These are phyloP conservation scores for Psilocybe mexicana DNA, from an alignment of 1,284 basidiomycete genomes.

Conservation along the genomic window DNA sequence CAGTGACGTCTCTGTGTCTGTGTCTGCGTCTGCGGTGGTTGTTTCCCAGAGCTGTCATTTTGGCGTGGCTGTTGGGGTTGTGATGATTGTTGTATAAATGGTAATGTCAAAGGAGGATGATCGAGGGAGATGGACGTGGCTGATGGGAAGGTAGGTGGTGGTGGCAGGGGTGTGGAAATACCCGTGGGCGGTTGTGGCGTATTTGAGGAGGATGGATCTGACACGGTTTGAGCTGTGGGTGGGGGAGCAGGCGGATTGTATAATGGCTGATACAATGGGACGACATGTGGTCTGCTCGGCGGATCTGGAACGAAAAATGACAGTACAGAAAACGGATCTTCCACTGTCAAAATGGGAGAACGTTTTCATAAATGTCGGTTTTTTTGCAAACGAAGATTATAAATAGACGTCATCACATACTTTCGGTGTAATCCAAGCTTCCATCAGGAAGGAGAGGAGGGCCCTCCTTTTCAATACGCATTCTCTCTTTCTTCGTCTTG, in stretches of 20 bases:
- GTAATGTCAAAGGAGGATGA: slow-evolving; percentile 20
- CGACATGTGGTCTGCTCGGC: slow-evolving; percentile 51
- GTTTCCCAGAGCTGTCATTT: slow-evolving; percentile 12
- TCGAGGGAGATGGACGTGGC: slow-evolving; percentile 25
- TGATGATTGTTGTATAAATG: slow-evolving; percentile 12
- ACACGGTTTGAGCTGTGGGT: slow-evolving; percentile 23
- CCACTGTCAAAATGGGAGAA: slow-evolving; percentile 47
- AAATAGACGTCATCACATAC: slow-evolving; percentile 41
- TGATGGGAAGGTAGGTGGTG: slow-evolving; percentile 17
- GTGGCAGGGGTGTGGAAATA: slow-evolving; percentile 10
- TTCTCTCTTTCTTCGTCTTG: slow-evolving; percentile 74
- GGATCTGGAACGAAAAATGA: slow-evolving; percentile 62
- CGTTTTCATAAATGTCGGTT: not conserved
- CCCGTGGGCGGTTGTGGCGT: slow-evolving; percentile 21
- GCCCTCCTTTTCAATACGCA: slow-evolving; percentile 71
- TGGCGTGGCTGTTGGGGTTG: slow-evolving; percentile 1
- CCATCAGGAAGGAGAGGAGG: slow-evolving; percentile 67
- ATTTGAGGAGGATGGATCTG: slow-evolving; percentile 24
- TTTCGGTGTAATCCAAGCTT: slow-evolving; percentile 71
- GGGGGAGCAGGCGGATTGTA: slow-evolving; percentile 25
- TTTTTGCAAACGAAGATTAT: not conserved
- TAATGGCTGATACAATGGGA: slow-evolving; percentile 53
- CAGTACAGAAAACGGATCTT: slow-evolving; percentile 72
- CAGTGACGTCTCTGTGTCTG: slow-evolving; percentile 39
- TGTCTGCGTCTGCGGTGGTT: slow-evolving; percentile 4